Conservation (phyloP, 768 basidiomycete genomes). For the Artomyces pyxidatus region DNA sequence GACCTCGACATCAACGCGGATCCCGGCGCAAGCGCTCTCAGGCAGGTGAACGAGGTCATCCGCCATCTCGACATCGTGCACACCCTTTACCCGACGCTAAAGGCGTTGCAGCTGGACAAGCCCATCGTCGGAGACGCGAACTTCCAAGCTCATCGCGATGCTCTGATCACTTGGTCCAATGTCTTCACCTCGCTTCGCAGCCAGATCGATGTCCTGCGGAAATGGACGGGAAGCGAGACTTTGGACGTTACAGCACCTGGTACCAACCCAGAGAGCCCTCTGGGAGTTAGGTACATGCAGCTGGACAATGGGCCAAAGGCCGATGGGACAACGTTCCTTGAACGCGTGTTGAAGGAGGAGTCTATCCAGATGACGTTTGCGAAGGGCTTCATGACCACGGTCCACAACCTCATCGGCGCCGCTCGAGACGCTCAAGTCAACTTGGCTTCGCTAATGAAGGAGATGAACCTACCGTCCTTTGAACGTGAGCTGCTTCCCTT, state of each 20-base stretch:
- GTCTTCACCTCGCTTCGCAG: conserved; percentile 77
- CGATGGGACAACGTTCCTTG: conserved; percentile 83
- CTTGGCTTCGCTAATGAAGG: conserved; percentile 63
- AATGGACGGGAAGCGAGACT: conserved; percentile 91
- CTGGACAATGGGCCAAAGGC: conserved; percentile 36
- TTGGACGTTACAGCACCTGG: conserved; percentile 82
- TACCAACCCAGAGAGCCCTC: conserved; percentile 51
- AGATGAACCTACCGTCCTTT: conserved; percentile 89
- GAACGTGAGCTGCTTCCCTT: conserved; percentile 83
- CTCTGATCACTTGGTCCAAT: conserved; percentile 89
- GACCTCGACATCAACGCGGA: conserved; percentile 30
- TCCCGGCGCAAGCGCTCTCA: conserved; percentile 38
- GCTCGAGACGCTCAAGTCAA: conserved; percentile 85
- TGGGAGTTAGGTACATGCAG: conserved; percentile 19
- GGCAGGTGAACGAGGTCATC: conserved; percentile 58
- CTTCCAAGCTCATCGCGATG: conserved; percentile 81
- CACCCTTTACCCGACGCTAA: conserved; percentile 79
- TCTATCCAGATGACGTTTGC: conserved; percentile 93
- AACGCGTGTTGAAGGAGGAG: conserved; percentile 91
- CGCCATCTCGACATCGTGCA: conserved; percentile 74
- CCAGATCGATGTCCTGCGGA: conserved; percentile 72
- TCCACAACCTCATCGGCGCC: conserved; percentile 76
- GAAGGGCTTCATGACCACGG: conserved; percentile 80
- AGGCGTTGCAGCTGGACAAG: conserved; percentile 74
- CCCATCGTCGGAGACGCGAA: conserved; percentile 52